Conservation (phyloP, 2,329 filamentous ascomycete species). For the Colletotrichum shisoi region DNA sequence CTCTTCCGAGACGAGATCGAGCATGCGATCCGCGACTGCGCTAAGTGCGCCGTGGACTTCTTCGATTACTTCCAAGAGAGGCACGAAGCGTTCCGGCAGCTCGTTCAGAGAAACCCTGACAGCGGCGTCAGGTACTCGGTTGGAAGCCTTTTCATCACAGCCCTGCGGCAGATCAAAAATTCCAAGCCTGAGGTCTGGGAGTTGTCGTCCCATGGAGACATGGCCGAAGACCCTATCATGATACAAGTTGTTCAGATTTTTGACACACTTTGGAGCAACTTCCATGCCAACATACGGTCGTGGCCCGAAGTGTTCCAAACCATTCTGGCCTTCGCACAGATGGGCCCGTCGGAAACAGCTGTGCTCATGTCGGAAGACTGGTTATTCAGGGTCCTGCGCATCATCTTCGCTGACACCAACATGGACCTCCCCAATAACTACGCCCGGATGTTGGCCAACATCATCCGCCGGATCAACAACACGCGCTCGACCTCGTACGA, state of each 20-base stretch:
- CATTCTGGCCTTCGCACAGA: constrained; percentile 69
- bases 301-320: constrained; percentile 82
- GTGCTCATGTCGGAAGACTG: constrained; percentile 69
- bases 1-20: constrained; percentile 60
- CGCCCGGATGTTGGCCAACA: constrained; percentile 59
- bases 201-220: constrained; percentile 42
- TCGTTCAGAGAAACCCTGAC: constrained; percentile 70
- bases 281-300: constrained; percentile 68
- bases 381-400: constrained; percentile 64
- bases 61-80: constrained; percentile 68
- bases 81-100: constrained; percentile 66
- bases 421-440: constrained; percentile 65
- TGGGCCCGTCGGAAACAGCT: constrained; percentile 66
- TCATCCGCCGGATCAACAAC: constrained; percentile 58
- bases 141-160: constrained; percentile 60
- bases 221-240: constrained; percentile 37
- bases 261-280: constrained; percentile 65
- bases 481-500: constrained; percentile 64
- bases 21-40: constrained; percentile 59
- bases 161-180: constrained; percentile 62
- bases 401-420: constrained; percentile 66
- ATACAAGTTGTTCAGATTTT: constrained; percentile 50
- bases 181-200: constrained; percentile 59
- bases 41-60: constrained; percentile 65
- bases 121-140: constrained; percentile 61